phyloP scores from a whole-genome alignment of 2,329 filamentous ascomycete genomes.

The Cercospora citrullina region DNA sequence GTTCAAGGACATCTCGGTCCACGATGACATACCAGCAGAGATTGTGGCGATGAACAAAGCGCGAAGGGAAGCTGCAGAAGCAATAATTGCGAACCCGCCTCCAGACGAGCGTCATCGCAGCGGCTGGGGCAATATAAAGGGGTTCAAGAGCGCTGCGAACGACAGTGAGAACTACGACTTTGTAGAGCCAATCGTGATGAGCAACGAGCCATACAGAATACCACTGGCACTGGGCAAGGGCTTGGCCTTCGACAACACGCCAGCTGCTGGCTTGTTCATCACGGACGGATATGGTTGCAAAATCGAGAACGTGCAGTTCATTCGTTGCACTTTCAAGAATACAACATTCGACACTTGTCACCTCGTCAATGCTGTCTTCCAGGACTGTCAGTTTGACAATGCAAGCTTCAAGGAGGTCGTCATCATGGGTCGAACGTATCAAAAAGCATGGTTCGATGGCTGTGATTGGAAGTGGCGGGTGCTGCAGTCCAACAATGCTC shows the following conservation, averaged over 20 bases:
- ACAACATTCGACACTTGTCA: constrained; percentile 13
- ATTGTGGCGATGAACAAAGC: constrained; percentile 82
- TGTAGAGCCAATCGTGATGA: background rate
- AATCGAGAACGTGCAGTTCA: constrained; percentile 3
- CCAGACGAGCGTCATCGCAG: background rate
- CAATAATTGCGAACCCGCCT: background rate
- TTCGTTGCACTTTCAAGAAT: background rate
- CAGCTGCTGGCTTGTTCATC: constrained; percentile 7
- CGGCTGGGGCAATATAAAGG: background rate
- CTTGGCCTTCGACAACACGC: constrained; percentile 6
- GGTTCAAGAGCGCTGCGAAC: background rate
- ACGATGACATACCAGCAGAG: constrained; percentile 58
- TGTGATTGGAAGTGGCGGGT: background rate
- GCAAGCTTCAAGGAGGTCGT: constrained; percentile 6
- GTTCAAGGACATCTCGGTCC: background rate
- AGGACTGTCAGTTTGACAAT: constrained; percentile 9
- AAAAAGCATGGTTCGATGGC: background rate
- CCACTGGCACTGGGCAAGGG: background rate
- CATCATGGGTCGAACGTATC: background rate
- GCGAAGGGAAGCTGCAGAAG: constrained; percentile 69
- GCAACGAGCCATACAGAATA: background rate
- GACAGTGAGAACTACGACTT: background rate
- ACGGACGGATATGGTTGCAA: background rate
- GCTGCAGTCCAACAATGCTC: background rate
- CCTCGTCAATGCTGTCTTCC: constrained; percentile 7